Base-by-base conservation (phyloP, 805 yeast genomes). In the Groenewaldozyma tartarivorans region DNA sequence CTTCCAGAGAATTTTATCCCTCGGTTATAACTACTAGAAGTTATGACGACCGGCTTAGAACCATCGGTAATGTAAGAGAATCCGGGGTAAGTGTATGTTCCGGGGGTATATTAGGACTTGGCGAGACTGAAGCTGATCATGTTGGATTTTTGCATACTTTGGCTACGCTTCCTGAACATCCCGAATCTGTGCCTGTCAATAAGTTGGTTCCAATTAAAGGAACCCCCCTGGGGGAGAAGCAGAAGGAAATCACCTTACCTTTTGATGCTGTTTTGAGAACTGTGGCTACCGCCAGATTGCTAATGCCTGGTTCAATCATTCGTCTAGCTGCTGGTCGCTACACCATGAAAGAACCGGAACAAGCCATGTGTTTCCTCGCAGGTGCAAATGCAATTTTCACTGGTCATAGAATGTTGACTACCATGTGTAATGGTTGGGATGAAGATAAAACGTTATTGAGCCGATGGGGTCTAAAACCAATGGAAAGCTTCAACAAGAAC, bases 401-500 rank as follows among this genome's bases (percentile, higher is more conserved):
- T 1, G 92, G 92, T 29, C 79, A 81, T 57, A 74, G 71, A 49
- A 82, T 82, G 90, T 63, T 82, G 42, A 82, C 92, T 2, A 83
- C 92, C 3, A 75, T 77, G 76, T 81, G 90, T 56, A 79, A 75
- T 49, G 87, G 86, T 4, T 82, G 90, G 88, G 85, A 81, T 35
- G 88, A 81, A 51, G 92, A 82, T 55, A 79, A 70, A 43, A 69
- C 60, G 5, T 74, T 82, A 85, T 62, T 82, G 22, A 55, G 60
- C 4, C 75, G 70, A 51, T 82, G 88, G 88, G 92, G 92, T 0
- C 49, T 51, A 34, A 42, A 39, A 38, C 52, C 55, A 7, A 51
- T 51, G 55, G 44, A 39, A 42, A 47, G 50, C 27, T 49, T 46
- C 33, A 41, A 46, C 33, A 33, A 45, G 19, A 36, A 35, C 20